phyloP scores from a whole-genome alignment of 805 yeast species.

The Blastobotrys terrestris region DNA sequence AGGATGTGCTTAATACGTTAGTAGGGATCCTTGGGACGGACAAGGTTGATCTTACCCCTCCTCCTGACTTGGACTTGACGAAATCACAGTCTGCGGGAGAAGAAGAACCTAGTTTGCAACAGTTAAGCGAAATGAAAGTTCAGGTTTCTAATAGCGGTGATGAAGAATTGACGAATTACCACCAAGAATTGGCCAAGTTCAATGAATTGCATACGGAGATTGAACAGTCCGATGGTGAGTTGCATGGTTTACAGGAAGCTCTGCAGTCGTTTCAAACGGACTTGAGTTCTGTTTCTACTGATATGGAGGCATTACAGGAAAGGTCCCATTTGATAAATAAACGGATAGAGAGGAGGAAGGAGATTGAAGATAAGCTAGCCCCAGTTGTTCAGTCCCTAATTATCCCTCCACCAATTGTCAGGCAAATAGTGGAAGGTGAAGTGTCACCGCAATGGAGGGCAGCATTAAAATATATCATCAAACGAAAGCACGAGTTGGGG shows the following conservation, averaged over 20 bases:
- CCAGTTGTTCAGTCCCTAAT: slow-evolving; percentile 73
- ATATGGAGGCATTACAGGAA: slow-evolving; percentile 53
- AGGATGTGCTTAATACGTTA: not conserved
- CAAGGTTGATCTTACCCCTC: not conserved
- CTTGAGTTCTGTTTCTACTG: slow-evolving; percentile 48
- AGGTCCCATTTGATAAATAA: slow-evolving; percentile 45
- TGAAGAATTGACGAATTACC: not conserved
- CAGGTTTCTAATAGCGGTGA: not conserved
- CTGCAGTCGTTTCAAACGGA: slow-evolving; percentile 53
- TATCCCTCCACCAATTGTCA: slow-evolving; percentile 66
- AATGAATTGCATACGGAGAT: not conserved
- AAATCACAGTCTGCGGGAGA: not conserved
- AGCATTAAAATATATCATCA: slow-evolving; percentile 23
- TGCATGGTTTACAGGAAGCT: slow-evolving; percentile 48
- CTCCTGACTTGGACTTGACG: not conserved
- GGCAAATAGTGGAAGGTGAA: slow-evolving; percentile 51
- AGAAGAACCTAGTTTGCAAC: not conserved
- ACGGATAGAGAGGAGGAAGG: slow-evolving; percentile 43
- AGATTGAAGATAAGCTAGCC: slow-evolving; percentile 48
- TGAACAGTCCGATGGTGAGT: slow-evolving; percentile 10
- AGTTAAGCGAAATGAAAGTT: not conserved
- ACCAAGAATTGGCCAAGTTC: not conserved
- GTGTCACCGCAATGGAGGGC: slow-evolving; percentile 55
- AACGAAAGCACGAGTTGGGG: slow-evolving; percentile 16
- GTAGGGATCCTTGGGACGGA: not conserved